Evolutionary conservation across 2,329 filamentous ascomycete species (phyloP).

Genomic region (Colletotrichum cordylinicola): DNA sequence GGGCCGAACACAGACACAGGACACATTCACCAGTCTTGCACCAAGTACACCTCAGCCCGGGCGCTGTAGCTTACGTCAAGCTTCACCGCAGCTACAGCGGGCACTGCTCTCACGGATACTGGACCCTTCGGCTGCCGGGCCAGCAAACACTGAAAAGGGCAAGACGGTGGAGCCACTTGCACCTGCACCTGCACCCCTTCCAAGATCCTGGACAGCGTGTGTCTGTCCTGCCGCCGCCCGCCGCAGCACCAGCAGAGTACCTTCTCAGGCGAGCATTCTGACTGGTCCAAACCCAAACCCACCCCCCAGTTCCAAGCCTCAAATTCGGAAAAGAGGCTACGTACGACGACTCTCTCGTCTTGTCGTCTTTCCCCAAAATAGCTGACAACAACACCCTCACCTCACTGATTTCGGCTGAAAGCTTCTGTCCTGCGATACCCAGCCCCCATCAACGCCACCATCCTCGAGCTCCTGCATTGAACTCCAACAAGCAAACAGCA

Average conservation of each 20-base stretch:
- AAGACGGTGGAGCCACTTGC: not conserved
- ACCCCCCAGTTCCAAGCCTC: slow-evolving; percentile 20
- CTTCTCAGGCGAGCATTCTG: not conserved
- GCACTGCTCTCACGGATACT: not conserved
- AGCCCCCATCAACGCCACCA: not conserved
- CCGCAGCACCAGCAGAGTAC: not conserved
- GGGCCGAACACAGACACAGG: not conserved
- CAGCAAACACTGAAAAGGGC: too few relatives aligned
- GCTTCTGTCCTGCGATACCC: not conserved
- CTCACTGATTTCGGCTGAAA: not conserved
- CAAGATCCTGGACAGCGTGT: not conserved
- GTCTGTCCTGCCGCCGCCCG: not conserved
- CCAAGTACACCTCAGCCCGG: not conserved
- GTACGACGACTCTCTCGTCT: slow-evolving; percentile 16
- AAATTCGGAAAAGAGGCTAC: slow-evolving; percentile 22
- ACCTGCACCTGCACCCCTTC: not conserved
- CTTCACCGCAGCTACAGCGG: not conserved
- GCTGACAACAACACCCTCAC: slow-evolving; percentile 16
- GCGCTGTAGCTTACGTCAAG: not conserved
- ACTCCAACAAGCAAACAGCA: not conserved
- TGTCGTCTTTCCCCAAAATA: slow-evolving; percentile 7
- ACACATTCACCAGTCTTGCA: not conserved
- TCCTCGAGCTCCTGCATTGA: not conserved
- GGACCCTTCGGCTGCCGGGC: slow-evolving; percentile 1
- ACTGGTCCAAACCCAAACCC: slow-evolving; percentile 8